Conservation (phyloP, 257 asterid species). For the Haberlea rhodopensis region DNA sequence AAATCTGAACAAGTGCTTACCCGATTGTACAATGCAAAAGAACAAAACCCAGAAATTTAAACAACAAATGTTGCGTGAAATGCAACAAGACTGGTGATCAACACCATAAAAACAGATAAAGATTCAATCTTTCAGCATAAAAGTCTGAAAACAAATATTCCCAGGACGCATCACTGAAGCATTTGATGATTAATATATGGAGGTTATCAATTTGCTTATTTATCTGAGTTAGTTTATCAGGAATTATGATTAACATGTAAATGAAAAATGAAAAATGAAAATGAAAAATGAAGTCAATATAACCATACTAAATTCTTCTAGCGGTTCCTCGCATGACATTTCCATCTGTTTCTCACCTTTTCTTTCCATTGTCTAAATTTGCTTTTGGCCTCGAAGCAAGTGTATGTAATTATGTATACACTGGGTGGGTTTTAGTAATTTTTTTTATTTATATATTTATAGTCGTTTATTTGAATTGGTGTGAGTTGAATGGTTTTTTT, state of each 20-base stretch:
- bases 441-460: too few relatives aligned
- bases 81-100: constrained; percentile 26
- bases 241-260: constrained; percentile 21
- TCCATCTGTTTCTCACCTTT: constrained; percentile 52
- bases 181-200: not conserved
- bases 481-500: too few relatives aligned
- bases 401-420: too few relatives aligned
- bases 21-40: constrained; percentile 4
- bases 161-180: constrained; percentile 1
- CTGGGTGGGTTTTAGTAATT: too few relatives aligned
- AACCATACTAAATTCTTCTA: constrained; percentile 24
- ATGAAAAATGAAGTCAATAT: constrained; percentile 26
- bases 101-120: constrained; percentile 19
- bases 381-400: not conserved
- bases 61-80: constrained; percentile 17
- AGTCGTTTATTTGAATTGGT: too few relatives aligned
- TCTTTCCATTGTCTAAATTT: constrained; percentile 8
- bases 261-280: constrained; percentile 9
- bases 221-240: constrained; percentile 21
- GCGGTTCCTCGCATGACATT: constrained; percentile 61
- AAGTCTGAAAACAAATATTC: constrained; percentile 13
- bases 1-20: constrained; percentile 15
- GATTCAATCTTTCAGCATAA: constrained; percentile 17
- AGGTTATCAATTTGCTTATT: not conserved
- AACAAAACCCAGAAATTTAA: constrained; percentile 23